A percentile compares a stretch with the other conserved stretches of the same genome.
Evolutionary conservation across 306 rosid species (phyloP).

Genomic region (Medicago ruthenica): DNA sequence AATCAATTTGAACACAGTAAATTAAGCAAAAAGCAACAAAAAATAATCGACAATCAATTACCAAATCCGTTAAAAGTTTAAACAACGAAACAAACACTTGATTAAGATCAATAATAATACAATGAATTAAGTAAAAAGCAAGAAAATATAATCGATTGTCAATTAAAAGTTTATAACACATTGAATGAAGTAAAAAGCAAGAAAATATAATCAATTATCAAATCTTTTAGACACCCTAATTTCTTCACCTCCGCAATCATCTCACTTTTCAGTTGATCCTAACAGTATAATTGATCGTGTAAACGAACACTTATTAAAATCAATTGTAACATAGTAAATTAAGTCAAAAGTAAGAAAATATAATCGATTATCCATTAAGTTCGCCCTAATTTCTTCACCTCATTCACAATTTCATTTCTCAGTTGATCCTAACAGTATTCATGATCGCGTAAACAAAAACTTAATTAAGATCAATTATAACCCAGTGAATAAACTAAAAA

Average conservation of each 20-base stretch:
- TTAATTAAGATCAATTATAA: slow-evolving; percentile 4
- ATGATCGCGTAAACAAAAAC: slow-evolving; percentile 10
- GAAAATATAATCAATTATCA: too few species aligned
- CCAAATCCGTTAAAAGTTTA: too few species aligned
- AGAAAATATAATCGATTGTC: neutral
- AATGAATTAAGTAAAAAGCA: neutral
- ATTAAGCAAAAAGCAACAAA: too few species aligned
- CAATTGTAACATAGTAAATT: neutral
- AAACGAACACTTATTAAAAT: slow-evolving; percentile 12
- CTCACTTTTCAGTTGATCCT: slow-evolving; percentile 72
- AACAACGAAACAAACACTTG: too few species aligned
- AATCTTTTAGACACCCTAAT: slow-evolving; percentile 55
- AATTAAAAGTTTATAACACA: neutral
- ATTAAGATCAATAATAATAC: slow-evolving; percentile 15
- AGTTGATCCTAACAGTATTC: neutral
- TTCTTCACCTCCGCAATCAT: slow-evolving; percentile 72
- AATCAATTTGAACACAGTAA: too few species aligned
- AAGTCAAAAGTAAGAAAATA: neutral
- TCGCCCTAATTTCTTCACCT: too few species aligned
- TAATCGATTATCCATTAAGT: slow-evolving; percentile 6
- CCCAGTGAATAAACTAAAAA: neutral
- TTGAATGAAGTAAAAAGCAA: too few species aligned
- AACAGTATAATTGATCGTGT: neutral
- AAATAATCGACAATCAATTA: too few species aligned
- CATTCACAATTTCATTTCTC: too few species aligned